Base-by-base conservation (phyloP, 129 eudicot genomes). In the Deinandra increscens region DNA sequence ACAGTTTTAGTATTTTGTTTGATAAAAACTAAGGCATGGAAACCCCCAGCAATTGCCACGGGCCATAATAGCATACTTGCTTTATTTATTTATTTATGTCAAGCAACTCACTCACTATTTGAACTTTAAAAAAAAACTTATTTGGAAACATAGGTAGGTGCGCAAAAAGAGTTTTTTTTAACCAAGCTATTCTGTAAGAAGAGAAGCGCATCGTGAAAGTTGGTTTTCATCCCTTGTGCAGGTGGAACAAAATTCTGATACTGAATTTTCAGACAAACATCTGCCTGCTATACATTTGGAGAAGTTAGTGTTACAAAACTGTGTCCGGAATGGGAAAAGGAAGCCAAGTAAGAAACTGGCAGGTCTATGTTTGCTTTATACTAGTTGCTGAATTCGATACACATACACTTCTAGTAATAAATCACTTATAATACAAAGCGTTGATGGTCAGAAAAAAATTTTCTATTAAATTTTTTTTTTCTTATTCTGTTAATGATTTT, bases 231-330 rank as follows among this genome's bases (percentile, higher is more conserved):
- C 54, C 61, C 44, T 45, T 37, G 46, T 81, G 78, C 88, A 90
- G 97, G 69, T 51, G 68, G 84, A 61, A 68, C 79, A 58, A 62
- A 69, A 41, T 65, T n/a, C 54, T 67, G 66, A 78, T 66, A 29
- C 69, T 64, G 33, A 49, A 58, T 42, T 23, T 37, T 13, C 60
- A 37, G 81, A 66, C 46, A 64, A 79, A 58, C 36, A 67, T 51
- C 12, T 10, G 1, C 13, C 71, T n/a, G 60, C 46, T 31, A 71
- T 64, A 31, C 43, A 76, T 22, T 65, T 69, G 80, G 78, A 68
- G 37, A 73, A 45, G 33, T 18, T 67, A 69, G 53, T 74, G 60
- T 49, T 71, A 63, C 79, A 74, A 63, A 78, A 53, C 22, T 71
- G 60, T 61, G 82, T 20, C 17, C 33, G 15, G 38, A 71, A 36